phyloP scores from a whole-genome alignment of 2,329 filamentous ascomycete species.

The Dothiorella sarmentorum region DNA sequence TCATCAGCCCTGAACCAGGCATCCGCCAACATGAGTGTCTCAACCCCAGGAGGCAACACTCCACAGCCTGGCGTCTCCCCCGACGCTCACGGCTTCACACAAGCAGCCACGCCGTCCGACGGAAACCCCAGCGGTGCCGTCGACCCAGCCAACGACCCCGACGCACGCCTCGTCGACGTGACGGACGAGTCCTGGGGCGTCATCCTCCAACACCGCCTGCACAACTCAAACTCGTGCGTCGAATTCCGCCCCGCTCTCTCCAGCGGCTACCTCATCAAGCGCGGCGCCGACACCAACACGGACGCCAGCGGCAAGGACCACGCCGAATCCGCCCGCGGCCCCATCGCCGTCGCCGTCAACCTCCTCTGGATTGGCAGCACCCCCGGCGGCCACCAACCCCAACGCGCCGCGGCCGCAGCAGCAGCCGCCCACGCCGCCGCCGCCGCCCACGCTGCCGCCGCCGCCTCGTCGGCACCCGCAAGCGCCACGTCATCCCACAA shows the following conservation, averaged over 20 bases:
- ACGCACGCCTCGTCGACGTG: slow-evolving; percentile 67
- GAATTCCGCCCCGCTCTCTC: slow-evolving; percentile 39
- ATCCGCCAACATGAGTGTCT: not conserved
- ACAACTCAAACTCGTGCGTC: slow-evolving; percentile 34
- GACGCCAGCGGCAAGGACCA: slow-evolving; percentile 14
- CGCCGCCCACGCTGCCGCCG: not conserved
- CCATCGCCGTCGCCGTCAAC: slow-evolving; percentile 40
- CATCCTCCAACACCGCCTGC: slow-evolving; percentile 59
- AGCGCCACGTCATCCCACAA: not conserved
- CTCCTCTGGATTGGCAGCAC: slow-evolving; percentile 42
- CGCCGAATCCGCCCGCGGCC: slow-evolving; percentile 28
- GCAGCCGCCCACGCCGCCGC: not conserved
- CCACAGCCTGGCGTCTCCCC: slow-evolving; percentile 34
- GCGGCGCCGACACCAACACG: slow-evolving; percentile 27
- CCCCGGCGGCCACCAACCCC: slow-evolving; percentile 23
- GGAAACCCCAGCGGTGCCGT: slow-evolving; percentile 37
- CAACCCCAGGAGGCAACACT: slow-evolving; percentile 29
- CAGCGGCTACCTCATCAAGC: slow-evolving; percentile 44
- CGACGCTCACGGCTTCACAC: slow-evolving; percentile 50
- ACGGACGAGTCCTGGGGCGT: slow-evolving; percentile 76
- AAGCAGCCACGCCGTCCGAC: slow-evolving; percentile 63
- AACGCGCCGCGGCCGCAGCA: not conserved
- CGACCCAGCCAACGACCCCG: slow-evolving; percentile 53
- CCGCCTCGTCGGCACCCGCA: not conserved
- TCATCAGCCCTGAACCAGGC: slow-evolving; percentile 21